Evolutionary conservation across 371 early-diverging fungal genomes (phyloP).

Genomic region (Mortierella sp.): DNA sequence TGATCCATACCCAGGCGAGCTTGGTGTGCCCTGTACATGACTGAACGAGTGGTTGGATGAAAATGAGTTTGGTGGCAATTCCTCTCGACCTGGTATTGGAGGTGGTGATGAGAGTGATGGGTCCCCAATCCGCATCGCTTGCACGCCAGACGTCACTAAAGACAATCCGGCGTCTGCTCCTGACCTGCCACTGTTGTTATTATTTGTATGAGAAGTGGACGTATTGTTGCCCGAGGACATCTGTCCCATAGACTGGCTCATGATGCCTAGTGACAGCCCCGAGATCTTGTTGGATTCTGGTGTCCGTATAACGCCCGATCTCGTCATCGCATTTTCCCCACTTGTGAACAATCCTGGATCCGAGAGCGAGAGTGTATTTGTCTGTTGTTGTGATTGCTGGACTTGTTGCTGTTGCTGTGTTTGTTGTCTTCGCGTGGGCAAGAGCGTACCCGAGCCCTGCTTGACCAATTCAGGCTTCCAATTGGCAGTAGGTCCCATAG

Average conservation of each 20-base stretch:
- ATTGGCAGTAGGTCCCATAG: background rate
- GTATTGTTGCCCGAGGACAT: too few species aligned
- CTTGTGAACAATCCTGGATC: slow-evolving; percentile 28
- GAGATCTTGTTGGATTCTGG: slow-evolving; percentile 24
- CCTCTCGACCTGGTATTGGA: too few species aligned
- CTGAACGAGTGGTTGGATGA: slow-evolving; percentile 42
- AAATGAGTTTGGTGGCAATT: slow-evolving; percentile 32
- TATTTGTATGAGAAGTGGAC: slow-evolving; percentile 1
- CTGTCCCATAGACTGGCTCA: slow-evolving; percentile 38
- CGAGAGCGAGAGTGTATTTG: slow-evolving; percentile 33
- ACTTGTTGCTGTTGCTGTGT: too few species aligned
- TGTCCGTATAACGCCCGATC: too few species aligned
- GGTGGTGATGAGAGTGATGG: slow-evolving; percentile 15
- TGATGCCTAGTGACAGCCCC: slow-evolving; percentile 31
- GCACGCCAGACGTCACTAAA: slow-evolving; percentile 34
- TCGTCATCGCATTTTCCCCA: slow-evolving; percentile 1
- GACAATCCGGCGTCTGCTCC: slow-evolving; percentile 23
- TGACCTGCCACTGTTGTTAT: background rate
- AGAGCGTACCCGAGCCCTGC: slow-evolving; percentile 32
- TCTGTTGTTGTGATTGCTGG: too few species aligned
- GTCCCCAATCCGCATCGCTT: slow-evolving; percentile 24
- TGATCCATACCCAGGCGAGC: slow-evolving; percentile 42
- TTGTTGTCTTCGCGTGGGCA: slow-evolving; percentile 20
- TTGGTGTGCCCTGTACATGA: slow-evolving; percentile 34
- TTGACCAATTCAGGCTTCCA: slow-evolving; percentile 25